These are phyloP conservation scores for Solanum bukasovii DNA, from an alignment of 257 asterid species.

Conservation along the genomic window DNA sequence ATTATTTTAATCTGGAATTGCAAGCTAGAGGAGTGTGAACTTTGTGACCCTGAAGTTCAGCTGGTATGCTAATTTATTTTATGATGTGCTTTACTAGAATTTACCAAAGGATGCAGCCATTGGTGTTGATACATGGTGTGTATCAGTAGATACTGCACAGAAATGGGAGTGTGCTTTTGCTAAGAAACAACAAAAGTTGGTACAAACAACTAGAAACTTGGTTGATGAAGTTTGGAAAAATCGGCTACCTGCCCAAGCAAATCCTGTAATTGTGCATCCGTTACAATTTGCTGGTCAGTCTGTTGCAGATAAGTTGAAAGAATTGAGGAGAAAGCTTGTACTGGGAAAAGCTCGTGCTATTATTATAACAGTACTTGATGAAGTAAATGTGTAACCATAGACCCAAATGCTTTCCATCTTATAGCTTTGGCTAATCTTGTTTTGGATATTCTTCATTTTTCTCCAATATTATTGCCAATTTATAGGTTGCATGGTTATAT, in stretches of 20 bases:
- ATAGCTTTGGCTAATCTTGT: background rate
- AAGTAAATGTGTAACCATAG: constrained; percentile 30
- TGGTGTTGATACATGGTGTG: constrained; percentile 94
- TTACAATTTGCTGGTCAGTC: constrained; percentile 73
- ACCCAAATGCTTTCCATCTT: background rate
- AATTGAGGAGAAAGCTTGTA: constrained; percentile 62
- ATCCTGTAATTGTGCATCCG: constrained; percentile 67
- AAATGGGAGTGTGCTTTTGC: constrained; percentile 73
- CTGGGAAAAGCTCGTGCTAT: constrained; percentile 60
- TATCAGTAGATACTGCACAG: constrained; percentile 79
- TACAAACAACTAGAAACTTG: constrained; percentile 56
- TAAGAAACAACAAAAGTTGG: constrained; percentile 62
- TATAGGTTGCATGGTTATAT: constrained; percentile 89
- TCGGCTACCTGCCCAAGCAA: constrained; percentile 56
- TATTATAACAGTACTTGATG: constrained; percentile 70
- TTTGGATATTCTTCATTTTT: background rate
- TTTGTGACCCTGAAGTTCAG: background rate
- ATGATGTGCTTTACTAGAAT: constrained; percentile 42
- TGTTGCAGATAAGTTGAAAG: constrained; percentile 69
- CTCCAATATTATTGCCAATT: background rate
- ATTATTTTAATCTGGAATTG: background rate
- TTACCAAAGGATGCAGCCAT: constrained; percentile 57
- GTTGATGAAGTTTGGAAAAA: constrained; percentile 89
- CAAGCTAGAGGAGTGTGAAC: background rate
- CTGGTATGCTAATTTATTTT: background rate